Base-by-base conservation (phyloP, 805 yeast genomes). In the Cyberlindnera mycetangii region DNA sequence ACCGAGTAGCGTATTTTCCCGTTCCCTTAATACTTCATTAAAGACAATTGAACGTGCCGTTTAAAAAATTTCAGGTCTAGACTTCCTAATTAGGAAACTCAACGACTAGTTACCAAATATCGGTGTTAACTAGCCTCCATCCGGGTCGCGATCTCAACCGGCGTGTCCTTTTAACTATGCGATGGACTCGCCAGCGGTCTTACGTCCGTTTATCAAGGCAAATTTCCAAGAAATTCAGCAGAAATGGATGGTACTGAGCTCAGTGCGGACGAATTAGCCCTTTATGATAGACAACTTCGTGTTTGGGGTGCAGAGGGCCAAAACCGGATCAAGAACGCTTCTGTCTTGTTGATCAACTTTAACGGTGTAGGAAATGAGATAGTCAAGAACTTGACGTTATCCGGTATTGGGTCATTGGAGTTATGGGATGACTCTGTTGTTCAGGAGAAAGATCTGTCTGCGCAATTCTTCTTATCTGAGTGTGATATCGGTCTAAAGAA, bases 251-350 rank as follows among this genome's bases (percentile, higher is more conserved):
- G 36, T 37, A 41, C 45, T 6, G 58, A 56, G 22, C 52, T 69
- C 32, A 55, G 58, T 24, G 68, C 67, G 65, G 97, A 89, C 56
- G 97, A 90, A 60, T 79, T 90, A 46, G 96, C 95, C 1, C 74
- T 92, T 18, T 92, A 92, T 60, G 99, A 92, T 65, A 78, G 99
- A 47, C 99, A 92, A 65, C 90, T 92, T 51, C 69, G 99, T 50
- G 72, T 92, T 17, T 92, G 99, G 99, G 99, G 99, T 2, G 71
- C 93, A 60, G 95, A 86, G 25, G 95, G 97, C 4, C 99, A 92
- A 62, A 73, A 79, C 32, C 62, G 77, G 35, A 78, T 92, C 70
- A 74, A 93, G 30, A 76, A 81, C 16, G 83, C 97, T 7, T 76
- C 75, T 36, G 72, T 92, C 5, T 67, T 90, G 36, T 56, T 93